Evolutionary conservation across 305 asterid genomes (phyloP).

Genomic region (Solanum hybrid): DNA sequence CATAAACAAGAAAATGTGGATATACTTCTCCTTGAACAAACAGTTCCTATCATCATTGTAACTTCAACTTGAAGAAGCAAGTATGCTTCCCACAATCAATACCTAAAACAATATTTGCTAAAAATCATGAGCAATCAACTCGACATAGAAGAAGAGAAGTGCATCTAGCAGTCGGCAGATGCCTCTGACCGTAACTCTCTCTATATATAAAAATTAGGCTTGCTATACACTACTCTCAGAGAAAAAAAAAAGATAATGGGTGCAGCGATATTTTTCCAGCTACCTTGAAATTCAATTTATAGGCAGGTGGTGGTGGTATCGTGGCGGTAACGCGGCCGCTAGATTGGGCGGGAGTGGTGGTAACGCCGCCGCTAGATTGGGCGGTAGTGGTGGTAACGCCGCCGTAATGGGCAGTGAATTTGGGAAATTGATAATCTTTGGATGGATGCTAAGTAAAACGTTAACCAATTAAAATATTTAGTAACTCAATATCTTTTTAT

Average conservation of each 20-base stretch:
- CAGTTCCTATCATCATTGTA: constrained; percentile 25
- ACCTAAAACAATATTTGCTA: background rate
- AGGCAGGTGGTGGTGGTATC: background rate
- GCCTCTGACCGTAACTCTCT: background rate
- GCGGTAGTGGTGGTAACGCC: background rate
- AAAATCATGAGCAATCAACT: background rate
- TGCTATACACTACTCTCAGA: background rate
- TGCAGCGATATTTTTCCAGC: background rate
- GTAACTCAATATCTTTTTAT: background rate
- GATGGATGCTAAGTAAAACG: background rate
- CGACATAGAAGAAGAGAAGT: background rate
- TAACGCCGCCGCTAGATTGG: background rate
- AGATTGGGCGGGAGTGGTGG: background rate
- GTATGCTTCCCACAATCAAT: background rate
- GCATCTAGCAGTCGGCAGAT: background rate
- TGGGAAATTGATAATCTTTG: background rate
- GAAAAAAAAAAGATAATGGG: background rate
- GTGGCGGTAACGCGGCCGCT: background rate
- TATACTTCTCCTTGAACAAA: constrained; percentile 35
- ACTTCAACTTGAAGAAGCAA: background rate
- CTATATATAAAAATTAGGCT: background rate
- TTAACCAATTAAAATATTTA: background rate
- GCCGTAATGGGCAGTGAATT: background rate
- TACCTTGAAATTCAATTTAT: background rate
- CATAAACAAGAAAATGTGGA: constrained; percentile 44